Base-by-base conservation (phyloP, 495 filamentous ascomycete genomes). In the Penicillium odoratum region DNA sequence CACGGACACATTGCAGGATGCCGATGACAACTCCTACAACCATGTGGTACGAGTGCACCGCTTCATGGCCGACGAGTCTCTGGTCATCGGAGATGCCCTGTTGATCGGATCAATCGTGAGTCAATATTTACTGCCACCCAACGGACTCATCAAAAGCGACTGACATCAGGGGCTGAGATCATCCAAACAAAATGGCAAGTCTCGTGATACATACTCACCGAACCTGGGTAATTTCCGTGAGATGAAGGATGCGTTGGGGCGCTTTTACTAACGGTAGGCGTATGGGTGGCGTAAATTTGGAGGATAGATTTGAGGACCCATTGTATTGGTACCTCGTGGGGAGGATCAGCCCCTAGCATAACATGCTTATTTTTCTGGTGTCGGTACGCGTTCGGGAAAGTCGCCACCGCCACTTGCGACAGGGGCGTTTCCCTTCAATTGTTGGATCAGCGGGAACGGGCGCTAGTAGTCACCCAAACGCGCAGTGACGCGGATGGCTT, bases 261-360 rank as follows among this genome's bases (percentile, higher is more conserved):
- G 29, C 40, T 77, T 7, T 26, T 72, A 16, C 33, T 78, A 43
- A 69, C 66, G 3, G 13, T 72, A 48, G 74, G 74, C 1, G 64
- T 68, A 8, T 78, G 76, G 74, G 69, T 57, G 30, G 75, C 75
- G 15, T 78, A 79, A 66, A 74, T 79, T 44, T 78, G 76, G 75
- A 74, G 75, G 8, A 71, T n/a, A 69, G 70, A n/a, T 61, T 18
- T 16, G 21, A 25, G 18, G 49, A 31, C 30, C 18, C 18, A 43
- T 44, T 53, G 51, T 53, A 53, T 18, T 18, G 34, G 36, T 38
- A 53, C 48, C 44, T 54, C 30, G 31, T 38, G 34, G 45, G 29
- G 56, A 30, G 16, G 26, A 54, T 59, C 50, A 16, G 31, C 29
- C 48, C 6, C 16, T 51, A 51, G 48, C n/a, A 26, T n/a, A 38